These are phyloP conservation scores for Taiwanofungus camphoratus DNA, from an alignment of 1,284 basidiomycete genomes.

Conservation along the genomic window DNA sequence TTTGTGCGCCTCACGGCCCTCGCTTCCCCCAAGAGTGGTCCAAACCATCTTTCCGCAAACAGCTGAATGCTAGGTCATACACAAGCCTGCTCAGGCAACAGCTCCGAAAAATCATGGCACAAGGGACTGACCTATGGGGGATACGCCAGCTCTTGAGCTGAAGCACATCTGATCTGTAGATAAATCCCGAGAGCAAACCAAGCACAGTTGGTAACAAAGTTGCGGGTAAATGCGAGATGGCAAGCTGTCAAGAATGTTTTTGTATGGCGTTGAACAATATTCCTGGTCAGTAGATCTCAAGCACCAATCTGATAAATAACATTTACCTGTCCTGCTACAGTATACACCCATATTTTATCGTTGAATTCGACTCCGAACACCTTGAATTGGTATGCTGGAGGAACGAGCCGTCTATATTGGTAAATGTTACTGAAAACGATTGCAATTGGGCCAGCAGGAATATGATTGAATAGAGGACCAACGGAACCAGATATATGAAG, in stretches of 20 bases:
- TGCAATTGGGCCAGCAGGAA: conserved; percentile 73
- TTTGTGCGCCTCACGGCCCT: conserved; percentile 39
- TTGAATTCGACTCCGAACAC: conserved; percentile 71
- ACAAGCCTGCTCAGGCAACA: neutral
- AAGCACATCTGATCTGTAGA: conserved; percentile 77
- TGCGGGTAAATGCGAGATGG: conserved; percentile 59
- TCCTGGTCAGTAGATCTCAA: no score
- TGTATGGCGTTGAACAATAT: conserved; percentile 1
- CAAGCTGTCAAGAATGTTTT: conserved; percentile 43
- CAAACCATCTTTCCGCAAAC: conserved; percentile 19
- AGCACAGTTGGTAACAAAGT: conserved; percentile 55
- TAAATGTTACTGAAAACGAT: conserved; percentile 73
- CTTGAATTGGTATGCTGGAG: conserved; percentile 68
- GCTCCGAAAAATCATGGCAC: neutral
- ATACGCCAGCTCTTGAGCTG: conserved; percentile 65
- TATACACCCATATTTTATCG: conserved; percentile 70
- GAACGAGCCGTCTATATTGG: conserved; percentile 75
- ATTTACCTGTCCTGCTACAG: conserved; percentile 61
- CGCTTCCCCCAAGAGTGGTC: conserved; percentile 20
- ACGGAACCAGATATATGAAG: conserved; percentile 42
- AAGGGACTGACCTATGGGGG: conserved; percentile 32
- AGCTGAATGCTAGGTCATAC: conserved; percentile 18
- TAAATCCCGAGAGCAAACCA: conserved; percentile 65
- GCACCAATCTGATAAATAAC: no score
- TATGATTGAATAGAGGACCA: conserved; percentile 52